Evolutionary conservation across 805 yeast genomes (phyloP).

Genomic region (Saccharomycopsis amapae): DNA sequence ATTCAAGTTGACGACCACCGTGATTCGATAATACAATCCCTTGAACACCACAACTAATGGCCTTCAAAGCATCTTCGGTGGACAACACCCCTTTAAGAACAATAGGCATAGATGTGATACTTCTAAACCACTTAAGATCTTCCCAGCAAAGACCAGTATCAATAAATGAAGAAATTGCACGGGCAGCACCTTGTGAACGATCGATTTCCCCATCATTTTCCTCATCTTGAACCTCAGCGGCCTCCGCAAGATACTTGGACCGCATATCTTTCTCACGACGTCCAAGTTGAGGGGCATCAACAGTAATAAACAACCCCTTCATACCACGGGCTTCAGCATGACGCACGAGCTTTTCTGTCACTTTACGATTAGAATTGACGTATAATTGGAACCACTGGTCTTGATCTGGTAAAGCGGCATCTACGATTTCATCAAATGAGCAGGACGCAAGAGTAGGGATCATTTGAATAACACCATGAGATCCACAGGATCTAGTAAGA

Average conservation of each 20-base stretch:
- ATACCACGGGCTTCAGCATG: conserved; percentile 70
- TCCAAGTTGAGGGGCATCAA: conserved; percentile 89
- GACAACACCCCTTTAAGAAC: conserved; percentile 81
- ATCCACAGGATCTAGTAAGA: conserved; percentile 75
- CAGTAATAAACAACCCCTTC: conserved; percentile 80
- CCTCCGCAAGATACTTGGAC: conserved; percentile 49
- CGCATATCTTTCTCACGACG: conserved; percentile 79
- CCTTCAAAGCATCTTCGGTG: conserved; percentile 67
- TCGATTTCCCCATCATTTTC: conserved; percentile 52
- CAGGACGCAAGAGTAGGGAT: conserved; percentile 87
- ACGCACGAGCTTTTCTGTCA: conserved; percentile 52
- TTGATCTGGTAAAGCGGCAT: conserved; percentile 67
- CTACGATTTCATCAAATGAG: conserved; percentile 78
- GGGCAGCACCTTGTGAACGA: conserved; percentile 74
- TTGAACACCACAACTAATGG: conserved; percentile 62
- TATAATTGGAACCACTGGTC: conserved; percentile 83
- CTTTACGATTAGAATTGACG: conserved; percentile 68
- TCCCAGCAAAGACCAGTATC: conserved; percentile 62
- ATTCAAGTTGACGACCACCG: conserved; percentile 87
- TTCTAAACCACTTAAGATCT: conserved; percentile 50
- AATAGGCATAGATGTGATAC: conserved; percentile 56
- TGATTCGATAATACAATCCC: conserved; percentile 85
- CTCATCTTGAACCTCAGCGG: conserved; percentile 39
- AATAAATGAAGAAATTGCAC: conserved; percentile 80
- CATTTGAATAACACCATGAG: conserved; percentile 75